A percentile compares a stretch with the other conserved stretches of the same genome.
Conservation (phyloP, 225 moss, liverwort and hornwort genomes). For the Rhytidiadelphus loreus region DNA sequence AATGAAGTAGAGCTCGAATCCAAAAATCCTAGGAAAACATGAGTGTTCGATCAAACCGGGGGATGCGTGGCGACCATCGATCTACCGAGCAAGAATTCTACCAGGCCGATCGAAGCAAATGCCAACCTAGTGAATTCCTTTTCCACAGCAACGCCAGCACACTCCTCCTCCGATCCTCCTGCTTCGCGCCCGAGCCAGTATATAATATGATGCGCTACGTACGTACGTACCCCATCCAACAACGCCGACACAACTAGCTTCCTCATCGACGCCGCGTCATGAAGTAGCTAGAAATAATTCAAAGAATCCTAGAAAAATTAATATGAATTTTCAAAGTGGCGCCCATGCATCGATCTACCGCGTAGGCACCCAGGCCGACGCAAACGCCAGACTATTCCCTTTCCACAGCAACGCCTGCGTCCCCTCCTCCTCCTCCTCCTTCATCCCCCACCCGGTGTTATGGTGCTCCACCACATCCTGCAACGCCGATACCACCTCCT, state of each 20-base stretch:
- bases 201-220: neutral
- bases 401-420: slow-evolving; percentile 68
- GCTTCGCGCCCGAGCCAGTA: neutral
- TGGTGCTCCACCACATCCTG: slow-evolving; percentile 64
- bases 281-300: neutral
- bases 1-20: neutral
- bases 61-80: neutral
- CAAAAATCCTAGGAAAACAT: neutral
- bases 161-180: neutral
- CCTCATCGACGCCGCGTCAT: neutral
- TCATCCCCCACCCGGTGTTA: slow-evolving; percentile 73
- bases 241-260: neutral
- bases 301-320: neutral
- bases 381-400: slow-evolving; percentile 41
- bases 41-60: neutral
- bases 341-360: neutral
- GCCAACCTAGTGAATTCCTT: neutral
- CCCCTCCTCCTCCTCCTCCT: slow-evolving; percentile 44
- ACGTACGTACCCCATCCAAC: neutral
- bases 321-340: neutral
- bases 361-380: slow-evolving; percentile 25
- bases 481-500: slow-evolving; percentile 40
- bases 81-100: neutral
- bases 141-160: neutral
- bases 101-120: neutral